Evolutionary conservation across 1,139 yeast genomes (phyloP).

Genomic region (Pichia sp.): DNA sequence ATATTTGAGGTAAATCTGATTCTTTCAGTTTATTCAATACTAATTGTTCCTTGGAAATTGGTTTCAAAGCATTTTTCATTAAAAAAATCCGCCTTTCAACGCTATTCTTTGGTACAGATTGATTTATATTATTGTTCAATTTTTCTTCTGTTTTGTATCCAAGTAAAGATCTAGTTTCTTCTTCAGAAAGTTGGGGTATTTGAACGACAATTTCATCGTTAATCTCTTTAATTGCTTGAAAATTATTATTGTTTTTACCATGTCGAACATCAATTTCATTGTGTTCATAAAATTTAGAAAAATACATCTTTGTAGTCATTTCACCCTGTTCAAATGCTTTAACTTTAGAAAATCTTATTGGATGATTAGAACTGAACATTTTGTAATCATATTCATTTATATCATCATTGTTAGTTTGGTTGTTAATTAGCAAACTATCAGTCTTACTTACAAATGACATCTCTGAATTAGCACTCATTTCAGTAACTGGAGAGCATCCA

Average conservation of each 20-base stretch:
- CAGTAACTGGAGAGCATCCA: slow-evolving; percentile 5
- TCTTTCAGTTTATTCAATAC: slow-evolving; percentile 18
- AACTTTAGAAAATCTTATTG: slow-evolving; percentile 32
- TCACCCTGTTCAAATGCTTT: slow-evolving; percentile 36
- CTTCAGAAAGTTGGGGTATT: slow-evolving; percentile 24
- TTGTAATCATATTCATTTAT: slow-evolving; percentile 29
- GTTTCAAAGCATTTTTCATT: slow-evolving; percentile 26
- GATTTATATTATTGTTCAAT: not conserved
- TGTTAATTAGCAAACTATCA: slow-evolving; percentile 10
- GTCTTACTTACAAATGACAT: slow-evolving; percentile 10
- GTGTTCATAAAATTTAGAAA: slow-evolving; percentile 20
- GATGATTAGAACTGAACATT: slow-evolving; percentile 32
- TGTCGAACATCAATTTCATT: not conserved
- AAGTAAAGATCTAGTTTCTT: slow-evolving; percentile 17
- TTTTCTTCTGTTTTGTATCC: slow-evolving; percentile 11
- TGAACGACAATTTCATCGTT: slow-evolving; percentile 19
- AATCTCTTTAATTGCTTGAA: not conserved
- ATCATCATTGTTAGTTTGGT: slow-evolving; percentile 6
- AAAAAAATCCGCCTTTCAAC: slow-evolving; percentile 22
- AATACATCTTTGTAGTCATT: slow-evolving; percentile 28
- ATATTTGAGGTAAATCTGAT: slow-evolving; percentile 23
- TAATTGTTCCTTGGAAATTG: slow-evolving; percentile 22
- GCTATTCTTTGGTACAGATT: too few relatives aligned
- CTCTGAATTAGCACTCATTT: slow-evolving; percentile 9
- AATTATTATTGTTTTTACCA: not conserved